Base-by-base conservation (phyloP, 257 asterid species). In the Henckelia pumila region DNA sequence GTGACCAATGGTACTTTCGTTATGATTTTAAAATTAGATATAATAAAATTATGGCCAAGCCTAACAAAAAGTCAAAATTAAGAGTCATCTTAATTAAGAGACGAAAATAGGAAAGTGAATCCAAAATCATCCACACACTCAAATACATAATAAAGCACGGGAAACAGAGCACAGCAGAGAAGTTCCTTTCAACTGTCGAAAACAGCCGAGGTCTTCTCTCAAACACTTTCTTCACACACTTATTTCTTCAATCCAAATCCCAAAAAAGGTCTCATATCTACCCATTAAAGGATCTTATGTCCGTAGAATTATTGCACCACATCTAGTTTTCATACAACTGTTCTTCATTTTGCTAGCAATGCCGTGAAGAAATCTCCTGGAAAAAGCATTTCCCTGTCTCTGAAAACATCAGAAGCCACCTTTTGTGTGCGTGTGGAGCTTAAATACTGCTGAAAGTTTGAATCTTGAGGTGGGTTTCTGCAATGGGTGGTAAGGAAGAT, bases 401-500 rank as follows among this genome's bases (percentile, higher is more conserved):
- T 70, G 6, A 7, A 17, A 7, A 5, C 8, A 13, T 0, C 47
- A 40, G 55, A 23, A 58, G 37, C 25, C 32, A 19, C 17, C 37
- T 24, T 47, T 28, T 35, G 61, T 47, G 55, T 47, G 21, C 14
- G n/a, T 4, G 56, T 56, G 17, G 44, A 50, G 29, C 66, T 60
- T 55, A 58, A 5, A 26, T 20, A 23, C 35, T 44, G 61, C 52
- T 59, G 55, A 26, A 52, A 25, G 21, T 47, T 47, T 47, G 55
- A 16, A 17, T 47, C 21, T 17, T 47, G 8, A 47, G 20, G 55
- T 47, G 55, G 55, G 55, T 47, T 47, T 47, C 29, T 37, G 35
- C 7, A 67, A 85, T 88, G 97, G 96, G 95, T 19, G 88, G 76
- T n/a, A 87, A 77, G 22, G 91, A 82, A 30, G 88, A 78, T 19